A percentile compares a stretch with the other conserved stretches of the same genome.
Evolutionary conservation across 2,329 filamentous ascomycete species (phyloP).

Genomic region (Aspergillus sp.): DNA sequence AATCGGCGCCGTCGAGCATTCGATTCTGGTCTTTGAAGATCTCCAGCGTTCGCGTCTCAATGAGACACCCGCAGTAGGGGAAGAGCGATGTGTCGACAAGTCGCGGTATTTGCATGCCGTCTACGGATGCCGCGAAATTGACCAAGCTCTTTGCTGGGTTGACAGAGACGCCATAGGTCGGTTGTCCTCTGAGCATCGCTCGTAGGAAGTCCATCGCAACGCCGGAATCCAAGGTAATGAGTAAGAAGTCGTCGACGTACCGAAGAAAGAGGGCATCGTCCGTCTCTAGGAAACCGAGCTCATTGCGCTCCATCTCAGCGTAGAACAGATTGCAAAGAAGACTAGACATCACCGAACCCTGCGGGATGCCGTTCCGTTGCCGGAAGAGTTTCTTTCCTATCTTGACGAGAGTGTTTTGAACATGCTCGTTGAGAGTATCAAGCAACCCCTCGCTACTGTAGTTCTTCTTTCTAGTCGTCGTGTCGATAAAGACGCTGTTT

Average conservation of each 20-base stretch:
- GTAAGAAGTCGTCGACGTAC: conserved; percentile 88
- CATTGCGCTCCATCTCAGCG: conserved; percentile 72
- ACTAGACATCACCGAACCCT: conserved; percentile 85
- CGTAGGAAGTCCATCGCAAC: conserved; percentile 73
- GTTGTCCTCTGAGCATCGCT: conserved; percentile 75
- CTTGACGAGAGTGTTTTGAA: conserved; percentile 81
- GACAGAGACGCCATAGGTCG: conserved; percentile 76
- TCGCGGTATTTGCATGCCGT: conserved; percentile 54
- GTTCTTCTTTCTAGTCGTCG: conserved; percentile 57
- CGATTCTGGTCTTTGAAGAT: conserved; percentile 68
- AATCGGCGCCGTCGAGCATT: conserved; percentile 41
- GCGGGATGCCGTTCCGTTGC: conserved; percentile 86
- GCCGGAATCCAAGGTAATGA: conserved; percentile 69
- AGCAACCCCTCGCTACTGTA: conserved; percentile 63
- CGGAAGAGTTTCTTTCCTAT: conserved; percentile 86
- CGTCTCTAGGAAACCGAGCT: conserved; percentile 65
- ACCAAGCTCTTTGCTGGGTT: conserved; percentile 76
- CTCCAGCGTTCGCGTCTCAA: conserved; percentile 73
- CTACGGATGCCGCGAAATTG: conserved; percentile 71
- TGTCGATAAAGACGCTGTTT: conserved; percentile 77
- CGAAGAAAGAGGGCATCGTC: conserved; percentile 70
- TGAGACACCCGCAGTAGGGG: conserved; percentile 82
- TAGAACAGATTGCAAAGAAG: conserved; percentile 96
- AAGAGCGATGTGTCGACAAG: conserved; percentile 56
- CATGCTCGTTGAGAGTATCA: conserved; percentile 71